phyloP scores from a whole-genome alignment of 176 grass and related monocot genomes.

The Calamus simplicifolius region DNA sequence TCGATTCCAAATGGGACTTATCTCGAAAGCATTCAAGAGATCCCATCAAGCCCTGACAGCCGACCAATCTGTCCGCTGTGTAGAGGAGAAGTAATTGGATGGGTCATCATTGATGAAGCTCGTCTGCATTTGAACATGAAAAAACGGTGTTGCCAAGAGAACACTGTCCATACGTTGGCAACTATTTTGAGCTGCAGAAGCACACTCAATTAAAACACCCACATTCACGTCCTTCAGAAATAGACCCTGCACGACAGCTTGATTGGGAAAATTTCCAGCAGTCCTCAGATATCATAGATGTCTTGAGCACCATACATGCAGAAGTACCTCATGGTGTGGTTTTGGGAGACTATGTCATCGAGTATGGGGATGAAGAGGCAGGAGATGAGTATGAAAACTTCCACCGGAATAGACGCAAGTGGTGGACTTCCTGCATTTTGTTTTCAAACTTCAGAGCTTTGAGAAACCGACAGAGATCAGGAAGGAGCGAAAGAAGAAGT shows the following conservation, averaged over 20 bases:
- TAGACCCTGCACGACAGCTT: conserved; percentile 69
- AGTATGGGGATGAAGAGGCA: conserved; percentile 86
- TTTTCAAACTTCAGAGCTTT: conserved; percentile 62
- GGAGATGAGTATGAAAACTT: conserved; percentile 79
- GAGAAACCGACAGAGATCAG: conserved; percentile 55
- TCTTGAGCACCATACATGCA: conserved; percentile 85
- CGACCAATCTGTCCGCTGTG: conserved; percentile 75
- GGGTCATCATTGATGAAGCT: conserved; percentile 70
- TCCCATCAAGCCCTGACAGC: conserved; percentile 47
- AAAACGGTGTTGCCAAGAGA: conserved; percentile 81
- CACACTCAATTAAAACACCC: conserved; percentile 84
- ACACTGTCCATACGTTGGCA: conserved; percentile 55
- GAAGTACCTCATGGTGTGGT: conserved; percentile 86
- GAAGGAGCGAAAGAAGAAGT: conserved; percentile 29
- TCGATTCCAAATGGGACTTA: conserved; percentile 26
- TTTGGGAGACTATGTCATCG: conserved; percentile 95
- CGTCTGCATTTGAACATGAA: conserved; percentile 78
- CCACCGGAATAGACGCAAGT: conserved; percentile 47
- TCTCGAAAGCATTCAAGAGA: conserved; percentile 56
- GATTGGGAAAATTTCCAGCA: conserved; percentile 99
- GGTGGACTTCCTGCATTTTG: conserved; percentile 82
- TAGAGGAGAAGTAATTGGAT: conserved; percentile 84
- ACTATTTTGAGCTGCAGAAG: conserved; percentile 87
- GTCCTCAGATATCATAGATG: conserved; percentile 94
- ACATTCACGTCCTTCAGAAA: conserved; percentile 83